Evolutionary conservation across 73 alveolate genomes (phyloP).

Genomic region (Paramecium bursaria): DNA sequence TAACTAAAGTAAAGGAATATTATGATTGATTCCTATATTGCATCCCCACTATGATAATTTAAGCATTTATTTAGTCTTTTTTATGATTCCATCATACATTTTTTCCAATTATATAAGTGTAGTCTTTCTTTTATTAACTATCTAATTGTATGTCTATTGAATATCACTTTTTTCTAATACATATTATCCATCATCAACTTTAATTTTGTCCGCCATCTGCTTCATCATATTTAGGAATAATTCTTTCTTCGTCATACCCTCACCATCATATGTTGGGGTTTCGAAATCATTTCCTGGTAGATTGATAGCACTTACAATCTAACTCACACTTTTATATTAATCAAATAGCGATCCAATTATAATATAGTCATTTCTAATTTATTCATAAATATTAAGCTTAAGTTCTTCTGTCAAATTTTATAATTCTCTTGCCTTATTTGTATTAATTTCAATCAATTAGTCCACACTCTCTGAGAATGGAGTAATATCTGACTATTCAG

Average conservation of each 20-base stretch:
- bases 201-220: slow-evolving; percentile 16
- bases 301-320: background rate
- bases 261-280: slow-evolving; percentile 42
- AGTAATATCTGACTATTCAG: background rate
- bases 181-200: slow-evolving; percentile 31
- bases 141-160: background rate
- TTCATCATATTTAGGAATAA: background rate
- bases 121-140: background rate
- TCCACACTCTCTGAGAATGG: slow-evolving; percentile 45
- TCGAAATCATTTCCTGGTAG: background rate
- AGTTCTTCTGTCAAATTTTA: background rate
- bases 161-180: slow-evolving; percentile 11
- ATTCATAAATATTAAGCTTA: slow-evolving; percentile 2
- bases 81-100: background rate
- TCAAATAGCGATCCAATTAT: background rate
- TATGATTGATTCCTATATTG: slow-evolving; percentile 21
- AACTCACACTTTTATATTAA: background rate
- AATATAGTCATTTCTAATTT: slow-evolving; percentile 10
- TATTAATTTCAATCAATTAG: slow-evolving; percentile 4
- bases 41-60: background rate
- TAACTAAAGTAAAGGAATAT: slow-evolving; percentile 12
- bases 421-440: background rate
- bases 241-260: background rate
- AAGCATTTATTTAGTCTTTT: background rate
- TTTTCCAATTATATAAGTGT: background rate